Base-by-base conservation (phyloP, 768 basidiomycete species). In the Phylloporus arenicola region DNA sequence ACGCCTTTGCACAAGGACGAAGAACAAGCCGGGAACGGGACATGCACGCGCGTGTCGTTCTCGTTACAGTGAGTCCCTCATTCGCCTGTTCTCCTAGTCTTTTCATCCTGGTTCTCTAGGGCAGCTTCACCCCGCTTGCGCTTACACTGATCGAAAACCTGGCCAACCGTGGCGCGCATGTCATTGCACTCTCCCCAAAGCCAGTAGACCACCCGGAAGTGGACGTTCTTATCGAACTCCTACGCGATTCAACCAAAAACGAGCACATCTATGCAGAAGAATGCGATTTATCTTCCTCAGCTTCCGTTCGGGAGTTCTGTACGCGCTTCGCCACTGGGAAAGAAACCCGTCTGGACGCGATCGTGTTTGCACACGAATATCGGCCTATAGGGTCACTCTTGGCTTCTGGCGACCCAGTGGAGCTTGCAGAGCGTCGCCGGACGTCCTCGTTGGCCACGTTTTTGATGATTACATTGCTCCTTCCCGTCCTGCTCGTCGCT, bases 291-390 rank as follows among this genome's bases (percentile, higher is more conserved):
- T 51, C 75, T 0, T 84, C 84, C 0, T 80, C 88, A 0, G 67
- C 75, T 0, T 83, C 84, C 17, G 79, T 94, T 13, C 78, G 81
- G 29, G 69, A 72, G 9, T 92, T 94, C 62, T 86, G 82, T 58
- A 78, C 75, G 0, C 70, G 74, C 9, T 91, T 92, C 66, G 63
- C 84, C 52, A 80, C 80, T 3, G 80, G 75, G 0, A 75, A 81
- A 40, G 81, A 84, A 40, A 79, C 81, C 25, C 71, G 88, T 20
- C 59, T 94, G n/a, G 91, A 93, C 48, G 88, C 82, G 2, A 68
- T 94, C 47, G 65, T 94, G 12, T 85, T 88, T 53, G 78, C 80
- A 10, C 91, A 92, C 61, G 92, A 88, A 57, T 88, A 89, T 58
- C 72, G 72, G 17, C 78, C 81, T 25, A 74, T 88, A 25, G 86